Percentiles rank a stretch among this genome's conserved stretches.
Conservation (phyloP, 768 basidiomycete species). For the Arthromyces matolae region DNA sequence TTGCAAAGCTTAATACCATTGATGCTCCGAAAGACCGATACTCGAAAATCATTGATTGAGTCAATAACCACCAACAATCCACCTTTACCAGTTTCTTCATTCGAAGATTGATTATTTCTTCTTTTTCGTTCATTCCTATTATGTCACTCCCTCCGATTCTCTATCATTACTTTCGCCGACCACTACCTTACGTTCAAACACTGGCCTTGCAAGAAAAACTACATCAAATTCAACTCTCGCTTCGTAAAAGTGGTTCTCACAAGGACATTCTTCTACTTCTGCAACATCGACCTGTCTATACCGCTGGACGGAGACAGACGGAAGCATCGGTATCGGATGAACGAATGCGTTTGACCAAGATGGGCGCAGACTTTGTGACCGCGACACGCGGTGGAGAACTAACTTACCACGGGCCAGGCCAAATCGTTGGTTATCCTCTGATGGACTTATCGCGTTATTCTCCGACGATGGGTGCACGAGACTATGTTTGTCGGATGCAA, state of each 20-base stretch:
- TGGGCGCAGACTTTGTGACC: slow-evolving; percentile 86
- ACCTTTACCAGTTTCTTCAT: too few species aligned
- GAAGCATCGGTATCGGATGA: slow-evolving; percentile 57
- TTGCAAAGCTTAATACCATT: not conserved
- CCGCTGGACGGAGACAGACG: slow-evolving; percentile 85
- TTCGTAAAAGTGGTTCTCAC: slow-evolving; percentile 38
- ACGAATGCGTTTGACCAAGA: slow-evolving; percentile 53
- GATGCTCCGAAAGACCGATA: slow-evolving; percentile 3
- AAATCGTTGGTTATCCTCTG: slow-evolving; percentile 93
- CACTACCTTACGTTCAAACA: slow-evolving; percentile 70
- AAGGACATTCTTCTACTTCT: slow-evolving; percentile 74
- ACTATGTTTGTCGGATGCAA: slow-evolving; percentile 86
- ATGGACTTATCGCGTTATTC: slow-evolving; percentile 81
- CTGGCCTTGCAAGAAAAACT: slow-evolving; percentile 69
- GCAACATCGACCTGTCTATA: slow-evolving; percentile 93
- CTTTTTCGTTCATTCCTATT: not conserved
- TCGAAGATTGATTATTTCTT: not conserved
- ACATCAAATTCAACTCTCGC: slow-evolving; percentile 59
- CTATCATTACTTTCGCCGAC: slow-evolving; percentile 75
- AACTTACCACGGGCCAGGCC: slow-evolving; percentile 97
- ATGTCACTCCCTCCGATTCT: slow-evolving; percentile 59
- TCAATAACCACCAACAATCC: too few species aligned
- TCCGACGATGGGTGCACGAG: slow-evolving; percentile 67
- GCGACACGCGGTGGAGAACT: slow-evolving; percentile 88
- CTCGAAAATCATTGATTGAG: too few species aligned